A percentile compares a stretch with the other conserved stretches of the same genome.
Evolutionary conservation across 2,329 filamentous ascomycete species (phyloP).

Genomic region (Aspergillus latus): DNA sequence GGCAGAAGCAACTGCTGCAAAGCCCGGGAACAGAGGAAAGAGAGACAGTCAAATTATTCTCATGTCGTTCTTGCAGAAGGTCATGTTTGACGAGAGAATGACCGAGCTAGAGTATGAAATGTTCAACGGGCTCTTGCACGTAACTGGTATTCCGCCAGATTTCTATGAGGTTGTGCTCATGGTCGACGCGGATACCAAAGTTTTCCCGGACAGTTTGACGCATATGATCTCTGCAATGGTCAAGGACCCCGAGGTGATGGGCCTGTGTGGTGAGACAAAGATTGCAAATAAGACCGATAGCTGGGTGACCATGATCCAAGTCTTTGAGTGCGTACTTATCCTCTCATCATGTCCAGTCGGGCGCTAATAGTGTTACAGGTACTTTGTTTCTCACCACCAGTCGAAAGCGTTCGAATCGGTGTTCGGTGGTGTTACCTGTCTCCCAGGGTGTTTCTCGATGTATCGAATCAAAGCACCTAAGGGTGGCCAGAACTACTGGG

Average conservation of each 20-base stretch:
- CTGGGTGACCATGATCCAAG: slow-evolving; percentile 97
- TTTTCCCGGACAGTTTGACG: slow-evolving; percentile 96
- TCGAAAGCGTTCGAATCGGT: slow-evolving; percentile 97
- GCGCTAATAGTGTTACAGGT: slow-evolving; percentile 43
- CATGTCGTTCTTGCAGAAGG: slow-evolving; percentile 99
- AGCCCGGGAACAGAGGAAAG: slow-evolving; percentile 97
- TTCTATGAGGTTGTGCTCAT: slow-evolving; percentile 98
- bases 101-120: slow-evolving; percentile 99
- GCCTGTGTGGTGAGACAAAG: slow-evolving; percentile 97
- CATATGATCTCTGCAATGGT: slow-evolving; percentile 99
- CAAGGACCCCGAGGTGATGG: slow-evolving; percentile 98
- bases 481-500: slow-evolving; percentile 98
- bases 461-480: slow-evolving; percentile 99
- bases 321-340: slow-evolving; percentile 69
- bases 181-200: slow-evolving; percentile 98
- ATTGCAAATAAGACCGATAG: slow-evolving; percentile 95
- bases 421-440: slow-evolving; percentile 97
- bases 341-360: slow-evolving; percentile 1
- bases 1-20: slow-evolving; percentile 74
- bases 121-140: slow-evolving; percentile 99
- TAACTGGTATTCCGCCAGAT: slow-evolving; percentile 96
- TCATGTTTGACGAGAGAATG: slow-evolving; percentile 99
- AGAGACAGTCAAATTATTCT: slow-evolving; percentile 98
- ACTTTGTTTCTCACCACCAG: slow-evolving; percentile 97
- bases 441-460: slow-evolving; percentile 99